A percentile compares a stretch with the other conserved stretches of the same genome.
Conservation (phyloP, 352 stramenopile genomes). For the Pythium phragmitis region DNA sequence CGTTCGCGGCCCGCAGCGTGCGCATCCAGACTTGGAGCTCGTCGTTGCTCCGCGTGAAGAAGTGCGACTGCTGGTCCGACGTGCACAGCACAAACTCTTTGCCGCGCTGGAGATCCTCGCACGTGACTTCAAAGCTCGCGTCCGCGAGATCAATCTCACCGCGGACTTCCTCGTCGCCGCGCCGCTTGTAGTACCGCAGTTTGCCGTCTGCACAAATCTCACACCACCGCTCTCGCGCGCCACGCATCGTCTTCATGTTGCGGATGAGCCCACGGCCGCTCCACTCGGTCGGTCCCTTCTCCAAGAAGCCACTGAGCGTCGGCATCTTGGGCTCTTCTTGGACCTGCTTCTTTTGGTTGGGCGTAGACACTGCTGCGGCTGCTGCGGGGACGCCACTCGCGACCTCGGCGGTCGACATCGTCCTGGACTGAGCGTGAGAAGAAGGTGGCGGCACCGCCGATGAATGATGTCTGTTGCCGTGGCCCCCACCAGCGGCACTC, state of each 20-base stretch:
- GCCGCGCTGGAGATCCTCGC: conserved; percentile 66
- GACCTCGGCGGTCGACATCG: conserved; percentile 11
- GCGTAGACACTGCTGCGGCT: background rate
- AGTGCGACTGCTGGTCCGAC: conserved; percentile 83
- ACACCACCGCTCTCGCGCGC: conserved; percentile 82
- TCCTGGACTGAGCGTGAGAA: background rate
- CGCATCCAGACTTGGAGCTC: conserved; percentile 83
- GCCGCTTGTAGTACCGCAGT: conserved; percentile 87
- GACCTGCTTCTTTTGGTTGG: conserved; percentile 23
- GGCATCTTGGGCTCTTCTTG: conserved; percentile 53
- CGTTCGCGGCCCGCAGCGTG: conserved; percentile 64
- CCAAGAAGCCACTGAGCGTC: conserved; percentile 72
- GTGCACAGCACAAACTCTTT: conserved; percentile 84
- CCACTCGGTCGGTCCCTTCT: conserved; percentile 88
- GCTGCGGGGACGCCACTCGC: background rate
- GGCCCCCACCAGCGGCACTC: background rate
- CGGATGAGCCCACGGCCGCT: conserved; percentile 71
- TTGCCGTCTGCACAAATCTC: conserved; percentile 68
- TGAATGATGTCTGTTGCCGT: background rate
- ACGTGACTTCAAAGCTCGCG: conserved; percentile 78
- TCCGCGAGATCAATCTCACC: conserved; percentile 82
- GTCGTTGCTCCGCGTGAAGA: conserved; percentile 72
- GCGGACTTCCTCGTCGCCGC: conserved; percentile 76
- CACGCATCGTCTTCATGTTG: conserved; percentile 87
- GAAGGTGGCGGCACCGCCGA: conserved; percentile 1